A percentile compares a stretch with the other conserved stretches of the same genome.
Evolutionary conservation across 495 filamentous ascomycete species (phyloP).

Genomic region (Margaritispora aquatica): DNA sequence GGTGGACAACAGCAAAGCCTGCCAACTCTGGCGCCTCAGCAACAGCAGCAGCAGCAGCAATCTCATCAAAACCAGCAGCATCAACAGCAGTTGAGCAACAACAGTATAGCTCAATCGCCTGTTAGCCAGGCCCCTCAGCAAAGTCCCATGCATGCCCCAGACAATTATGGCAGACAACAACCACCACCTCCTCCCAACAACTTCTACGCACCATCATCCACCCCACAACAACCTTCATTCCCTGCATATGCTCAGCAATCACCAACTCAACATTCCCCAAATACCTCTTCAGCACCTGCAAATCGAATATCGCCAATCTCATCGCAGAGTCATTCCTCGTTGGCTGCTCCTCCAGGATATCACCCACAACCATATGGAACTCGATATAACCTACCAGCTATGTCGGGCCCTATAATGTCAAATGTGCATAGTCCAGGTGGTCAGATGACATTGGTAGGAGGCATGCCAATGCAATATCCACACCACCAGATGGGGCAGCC

Average conservation of each 20-base stretch:
- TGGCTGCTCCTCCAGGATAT: constrained; percentile 36
- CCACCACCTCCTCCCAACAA: constrained; percentile 54
- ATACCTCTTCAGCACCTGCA: constrained; percentile 47
- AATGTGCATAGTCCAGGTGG: constrained; percentile 64
- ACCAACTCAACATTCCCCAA: constrained; percentile 52
- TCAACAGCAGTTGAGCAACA: constrained; percentile 10
- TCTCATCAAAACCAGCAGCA: constrained; percentile 13
- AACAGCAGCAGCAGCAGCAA: constrained; percentile 17
- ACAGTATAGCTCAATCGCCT: constrained; percentile 17
- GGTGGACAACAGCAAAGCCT: constrained; percentile 17
- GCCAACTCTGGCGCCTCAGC: constrained; percentile 18
- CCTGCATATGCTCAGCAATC: constrained; percentile 50
- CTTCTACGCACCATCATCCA: constrained; percentile 54
- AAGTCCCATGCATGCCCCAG: constrained; percentile 53
- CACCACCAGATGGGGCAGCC: constrained; percentile 25
- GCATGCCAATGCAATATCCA: constrained; percentile 44
- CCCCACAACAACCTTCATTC: constrained; percentile 55
- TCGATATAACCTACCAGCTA: constrained; percentile 47
- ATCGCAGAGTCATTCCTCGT: constrained; percentile 36
- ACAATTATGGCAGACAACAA: constrained; percentile 54
- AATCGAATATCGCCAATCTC: constrained; percentile 50
- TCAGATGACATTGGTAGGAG: constrained; percentile 62
- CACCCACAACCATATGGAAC: constrained; percentile 44
- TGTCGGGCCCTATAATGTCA: constrained; percentile 68
- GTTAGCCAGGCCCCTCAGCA: constrained; percentile 52